Base-by-base conservation (phyloP, 139 green algal species). In the Chlamydomonas asymmetrica region DNA sequence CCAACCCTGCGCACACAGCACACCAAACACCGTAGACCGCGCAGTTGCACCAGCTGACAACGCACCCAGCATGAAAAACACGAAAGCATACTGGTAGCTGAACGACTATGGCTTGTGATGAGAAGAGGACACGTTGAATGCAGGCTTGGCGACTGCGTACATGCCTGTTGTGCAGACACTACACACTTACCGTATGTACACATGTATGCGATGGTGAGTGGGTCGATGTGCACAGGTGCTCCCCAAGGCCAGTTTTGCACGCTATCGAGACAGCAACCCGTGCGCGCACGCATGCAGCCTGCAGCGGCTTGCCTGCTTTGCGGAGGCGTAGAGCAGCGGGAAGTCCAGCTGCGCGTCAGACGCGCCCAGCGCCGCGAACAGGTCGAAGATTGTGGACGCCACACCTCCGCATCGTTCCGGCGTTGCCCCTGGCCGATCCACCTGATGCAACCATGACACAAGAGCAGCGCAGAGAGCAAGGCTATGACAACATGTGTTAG, bases 281-380 rank as follows among this genome's bases (percentile, higher is more conserved):
- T 7, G 37, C 27, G 37, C 43, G 23, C 29, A 16, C 54, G 22
- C 29, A 50, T 9, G 0, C 39, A 29, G 18, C 25, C 18, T 40
- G n/a, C 63, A 79, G n/a, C n/a, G n/a, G 16, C 81, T 27, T 32
- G 84, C 91, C 68, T 94, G 73, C 31, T 88, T 84, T 4, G 89
- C 88, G 22, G 85, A 93, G 3, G 92, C 90, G 57, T 96, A 97
- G 3, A 97, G 83, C 63, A 93, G 66, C 2, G 89, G 87, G 80
- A 97, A 97, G 83, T 97, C 93, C 25, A 97, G 88, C 86, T 97
- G 93, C 41, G 93, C 89, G 34, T 98, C 93, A 3, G 71, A 80
- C 41, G 93, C 93, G 0, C 92, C 93, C 71, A 97, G 70, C 5
- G 78, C 74, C 16, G 89, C 91, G 82, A 98, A 95, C 67, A 97